Evolutionary conservation across 371 early-diverging fungal genomes (phyloP).

Genomic region (Dichotomocladium elegans): DNA sequence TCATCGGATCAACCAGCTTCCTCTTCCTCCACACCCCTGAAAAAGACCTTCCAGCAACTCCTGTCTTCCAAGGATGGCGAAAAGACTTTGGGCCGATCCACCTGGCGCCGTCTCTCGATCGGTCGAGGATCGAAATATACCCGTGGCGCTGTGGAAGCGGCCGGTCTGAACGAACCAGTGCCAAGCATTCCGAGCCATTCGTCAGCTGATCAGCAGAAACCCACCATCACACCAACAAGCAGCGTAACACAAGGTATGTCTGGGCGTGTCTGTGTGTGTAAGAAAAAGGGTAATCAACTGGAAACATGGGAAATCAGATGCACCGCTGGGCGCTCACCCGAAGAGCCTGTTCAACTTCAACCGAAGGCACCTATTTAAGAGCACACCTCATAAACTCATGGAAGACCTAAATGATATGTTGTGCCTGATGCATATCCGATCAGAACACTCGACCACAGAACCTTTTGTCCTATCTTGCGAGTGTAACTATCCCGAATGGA

Average conservation of each 20-base stretch:
- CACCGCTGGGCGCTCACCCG: slow-evolving; percentile 16
- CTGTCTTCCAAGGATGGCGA: neutral
- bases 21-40: slow-evolving; percentile 16
- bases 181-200: neutral
- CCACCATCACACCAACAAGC: too few species aligned
- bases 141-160: slow-evolving; percentile 13
- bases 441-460: slow-evolving; percentile 5
- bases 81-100: neutral
- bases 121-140: slow-evolving; percentile 4
- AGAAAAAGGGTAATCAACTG: too few species aligned
- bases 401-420: slow-evolving; percentile 20
- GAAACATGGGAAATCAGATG: too few species aligned
- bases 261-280: too few species aligned
- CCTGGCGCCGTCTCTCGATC: slow-evolving; percentile 17
- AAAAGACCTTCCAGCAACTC: slow-evolving; percentile 14
- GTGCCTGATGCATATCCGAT: slow-evolving; percentile 12
- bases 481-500: slow-evolving; percentile 19
- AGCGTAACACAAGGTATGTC: too few species aligned
- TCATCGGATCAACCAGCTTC: neutral
- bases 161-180: slow-evolving; percentile 5
- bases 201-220: too few species aligned
- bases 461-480: slow-evolving; percentile 28
- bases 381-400: slow-evolving; percentile 23
- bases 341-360: slow-evolving; percentile 35
- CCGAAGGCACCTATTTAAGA: slow-evolving; percentile 29